Conservation (phyloP, 2,329 filamentous ascomycete species). For the Aureobasidium sp. region DNA sequence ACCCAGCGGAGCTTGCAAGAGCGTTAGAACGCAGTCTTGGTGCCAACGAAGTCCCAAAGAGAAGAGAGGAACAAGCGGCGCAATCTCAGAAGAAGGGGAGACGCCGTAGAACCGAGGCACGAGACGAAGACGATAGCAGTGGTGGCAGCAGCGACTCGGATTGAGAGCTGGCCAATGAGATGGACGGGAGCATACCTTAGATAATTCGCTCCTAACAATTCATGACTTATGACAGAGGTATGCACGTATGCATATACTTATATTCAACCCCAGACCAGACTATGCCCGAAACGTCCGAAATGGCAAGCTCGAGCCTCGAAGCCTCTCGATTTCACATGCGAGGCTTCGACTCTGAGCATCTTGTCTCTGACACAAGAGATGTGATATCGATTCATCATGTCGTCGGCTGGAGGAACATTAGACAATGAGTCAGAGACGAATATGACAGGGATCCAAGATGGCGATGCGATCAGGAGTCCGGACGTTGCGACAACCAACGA, state of each 20-base stretch:
- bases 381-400: not conserved
- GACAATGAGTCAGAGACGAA: not conserved
- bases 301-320: not conserved
- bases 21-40: slow-evolving; percentile 30
- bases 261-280: not conserved
- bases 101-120: not conserved
- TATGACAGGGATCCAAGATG: not conserved
- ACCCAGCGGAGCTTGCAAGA: slow-evolving; percentile 29
- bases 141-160: slow-evolving; percentile 17
- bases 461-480: not conserved
- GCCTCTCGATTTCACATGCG: slow-evolving; percentile 4
- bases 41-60: slow-evolving; percentile 12
- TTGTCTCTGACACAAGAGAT: not conserved
- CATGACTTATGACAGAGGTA: slow-evolving; percentile 1
- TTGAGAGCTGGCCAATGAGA: not conserved
- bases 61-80: not conserved
- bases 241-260: not conserved
- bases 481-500: not conserved
- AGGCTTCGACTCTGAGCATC: not conserved
- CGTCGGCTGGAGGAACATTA: not conserved
- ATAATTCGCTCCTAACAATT: not conserved
- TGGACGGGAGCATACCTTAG: not conserved
- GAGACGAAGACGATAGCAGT: not conserved
- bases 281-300: not conserved
- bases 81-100: not conserved